phyloP scores from a whole-genome alignment of 2,329 filamentous ascomycete species.

The Hymenoscyphus repandus region DNA sequence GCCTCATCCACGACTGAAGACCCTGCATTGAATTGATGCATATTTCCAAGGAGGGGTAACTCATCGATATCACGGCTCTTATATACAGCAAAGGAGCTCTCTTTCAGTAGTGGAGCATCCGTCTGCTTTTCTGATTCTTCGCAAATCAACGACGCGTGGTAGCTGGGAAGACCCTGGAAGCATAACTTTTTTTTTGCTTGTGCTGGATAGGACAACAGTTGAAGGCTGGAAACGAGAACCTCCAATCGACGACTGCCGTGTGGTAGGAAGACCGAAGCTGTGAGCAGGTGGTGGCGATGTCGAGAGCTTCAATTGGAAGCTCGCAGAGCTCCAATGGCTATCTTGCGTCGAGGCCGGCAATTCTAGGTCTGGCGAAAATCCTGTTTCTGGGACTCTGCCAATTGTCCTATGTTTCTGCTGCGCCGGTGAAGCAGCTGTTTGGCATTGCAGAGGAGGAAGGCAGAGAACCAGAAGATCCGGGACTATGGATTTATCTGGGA shows the following conservation, averaged over 20 bases:
- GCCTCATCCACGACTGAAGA: not conserved
- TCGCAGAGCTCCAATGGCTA: conserved; percentile 30
- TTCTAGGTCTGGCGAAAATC: conserved; percentile 48
- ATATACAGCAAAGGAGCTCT: no score
- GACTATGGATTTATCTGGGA: conserved; percentile 75
- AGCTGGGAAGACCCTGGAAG: not conserved
- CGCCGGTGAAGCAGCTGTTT: conserved; percentile 31
- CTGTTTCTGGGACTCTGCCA: conserved; percentile 44
- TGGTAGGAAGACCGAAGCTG: not conserved
- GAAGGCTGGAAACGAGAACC: not conserved
- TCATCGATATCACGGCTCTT: not conserved
- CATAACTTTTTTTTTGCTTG: not conserved
- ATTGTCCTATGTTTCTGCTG: conserved; percentile 28
- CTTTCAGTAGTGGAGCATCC: not conserved
- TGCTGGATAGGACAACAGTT: no score
- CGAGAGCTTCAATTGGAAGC: not conserved
- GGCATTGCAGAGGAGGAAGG: conserved; percentile 44
- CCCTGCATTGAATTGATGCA: not conserved
- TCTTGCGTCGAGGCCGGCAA: conserved; percentile 40
- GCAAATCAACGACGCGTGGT: not conserved
- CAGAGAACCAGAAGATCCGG: conserved; percentile 52
- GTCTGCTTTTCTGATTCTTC: not conserved
- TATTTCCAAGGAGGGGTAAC: not conserved
- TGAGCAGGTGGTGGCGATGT: conserved; percentile 1
- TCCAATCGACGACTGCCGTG: not conserved